Conservation (phyloP, 2,329 filamentous ascomycete genomes). For the Ophiostoma montium region DNA sequence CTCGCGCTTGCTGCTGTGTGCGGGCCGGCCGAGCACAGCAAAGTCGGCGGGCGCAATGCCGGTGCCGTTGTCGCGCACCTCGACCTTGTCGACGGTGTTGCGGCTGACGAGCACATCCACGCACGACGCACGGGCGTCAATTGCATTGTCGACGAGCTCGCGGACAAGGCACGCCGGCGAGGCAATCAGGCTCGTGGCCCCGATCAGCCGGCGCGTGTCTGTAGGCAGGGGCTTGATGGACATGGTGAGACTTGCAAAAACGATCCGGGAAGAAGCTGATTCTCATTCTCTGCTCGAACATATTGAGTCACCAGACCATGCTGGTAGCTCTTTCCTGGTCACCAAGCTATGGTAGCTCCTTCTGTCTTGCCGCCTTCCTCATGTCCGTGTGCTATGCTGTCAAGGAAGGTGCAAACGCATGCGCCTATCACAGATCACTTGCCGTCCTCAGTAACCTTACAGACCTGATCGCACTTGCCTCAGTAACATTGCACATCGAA, state of each 20-base stretch:
- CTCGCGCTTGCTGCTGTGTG: conserved; percentile 55
- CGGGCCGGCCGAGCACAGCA: conserved; percentile 44
- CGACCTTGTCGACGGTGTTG: conserved; percentile 54
- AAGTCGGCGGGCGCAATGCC: conserved; percentile 53
- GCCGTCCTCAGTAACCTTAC: no score
- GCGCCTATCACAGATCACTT: no score
- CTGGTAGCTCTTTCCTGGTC: not conserved
- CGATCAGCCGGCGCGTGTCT: conserved; percentile 39
- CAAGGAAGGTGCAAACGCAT: no score
- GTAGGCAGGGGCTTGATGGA: conserved; percentile 35
- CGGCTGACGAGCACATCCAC: conserved; percentile 50
- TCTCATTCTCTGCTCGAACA: no score
- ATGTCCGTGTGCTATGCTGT: no score
- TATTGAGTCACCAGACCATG: not conserved
- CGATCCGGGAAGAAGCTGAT: no score
- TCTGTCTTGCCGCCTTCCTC: not conserved
- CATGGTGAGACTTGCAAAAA: conserved; percentile 25
- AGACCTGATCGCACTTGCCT: no score
- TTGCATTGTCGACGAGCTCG: conserved; percentile 63
- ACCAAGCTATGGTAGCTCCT: no score
- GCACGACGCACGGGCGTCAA: conserved; percentile 55
- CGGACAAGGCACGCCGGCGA: conserved; percentile 52
- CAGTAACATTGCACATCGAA: no score
- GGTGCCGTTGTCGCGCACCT: conserved; percentile 60
- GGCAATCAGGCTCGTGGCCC: conserved; percentile 45